phyloP scores from a whole-genome alignment of 2,329 filamentous ascomycete species.

The Alternaria ethzedia region DNA sequence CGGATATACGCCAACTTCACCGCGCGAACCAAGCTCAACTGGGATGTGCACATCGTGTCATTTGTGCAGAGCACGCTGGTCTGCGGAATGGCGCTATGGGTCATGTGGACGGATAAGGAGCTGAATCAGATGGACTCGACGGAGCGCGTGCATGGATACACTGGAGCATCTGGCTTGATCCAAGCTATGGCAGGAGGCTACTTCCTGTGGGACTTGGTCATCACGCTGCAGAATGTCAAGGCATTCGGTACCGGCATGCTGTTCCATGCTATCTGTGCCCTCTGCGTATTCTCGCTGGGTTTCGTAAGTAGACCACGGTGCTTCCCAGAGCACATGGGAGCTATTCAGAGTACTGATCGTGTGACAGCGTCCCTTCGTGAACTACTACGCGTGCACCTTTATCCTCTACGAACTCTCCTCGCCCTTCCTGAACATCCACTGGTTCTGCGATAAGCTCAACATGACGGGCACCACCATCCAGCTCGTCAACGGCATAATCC shows the following conservation, averaged over 20 bases:
- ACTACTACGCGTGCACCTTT: slow-evolving; percentile 81
- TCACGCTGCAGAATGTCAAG: slow-evolving; percentile 70
- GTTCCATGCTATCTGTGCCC: slow-evolving; percentile 76
- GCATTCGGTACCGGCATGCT: slow-evolving; percentile 80
- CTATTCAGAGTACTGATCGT: neutral
- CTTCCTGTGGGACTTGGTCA: slow-evolving; percentile 81
- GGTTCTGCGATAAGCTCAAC: slow-evolving; percentile 87
- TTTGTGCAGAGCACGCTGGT: slow-evolving; percentile 77
- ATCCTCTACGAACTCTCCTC: slow-evolving; percentile 88
- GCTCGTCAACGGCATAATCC: slow-evolving; percentile 76
- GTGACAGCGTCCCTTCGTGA: slow-evolving; percentile 76
- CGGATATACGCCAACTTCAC: slow-evolving; percentile 68
- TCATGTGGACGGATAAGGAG: slow-evolving; percentile 71
- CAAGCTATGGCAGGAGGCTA: slow-evolving; percentile 81
- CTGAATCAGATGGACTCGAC: slow-evolving; percentile 69
- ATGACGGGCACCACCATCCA: slow-evolving; percentile 78
- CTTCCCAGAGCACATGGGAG: neutral
- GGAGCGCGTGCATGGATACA: slow-evolving; percentile 79
- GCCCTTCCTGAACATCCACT: slow-evolving; percentile 86
- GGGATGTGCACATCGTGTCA: slow-evolving; percentile 88
- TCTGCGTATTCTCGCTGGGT: slow-evolving; percentile 76
- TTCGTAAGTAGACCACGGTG: slow-evolving; percentile 65
- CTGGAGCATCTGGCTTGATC: slow-evolving; percentile 72
- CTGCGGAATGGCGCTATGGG: slow-evolving; percentile 74
- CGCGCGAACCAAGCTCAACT: slow-evolving; percentile 72